Evolutionary conservation across 208 protist species (phyloP).

Genomic region (Crithidia fasciculata): DNA sequence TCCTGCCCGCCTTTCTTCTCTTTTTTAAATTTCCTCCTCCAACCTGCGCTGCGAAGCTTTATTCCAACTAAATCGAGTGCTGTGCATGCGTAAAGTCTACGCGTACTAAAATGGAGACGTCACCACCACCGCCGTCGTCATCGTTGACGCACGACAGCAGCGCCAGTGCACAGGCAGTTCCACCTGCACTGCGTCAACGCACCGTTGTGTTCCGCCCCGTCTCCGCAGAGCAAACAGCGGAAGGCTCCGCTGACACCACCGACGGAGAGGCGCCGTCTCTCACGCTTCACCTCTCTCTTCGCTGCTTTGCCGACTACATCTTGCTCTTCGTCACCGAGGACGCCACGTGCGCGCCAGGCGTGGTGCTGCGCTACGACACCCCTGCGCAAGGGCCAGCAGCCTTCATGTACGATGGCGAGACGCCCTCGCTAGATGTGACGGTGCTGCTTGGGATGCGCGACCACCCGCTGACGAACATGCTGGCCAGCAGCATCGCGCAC

Average conservation of each 20-base stretch:
- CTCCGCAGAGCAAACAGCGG: not conserved
- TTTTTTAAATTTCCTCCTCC: slow-evolving; percentile 9
- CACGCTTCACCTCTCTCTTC: slow-evolving; percentile 62
- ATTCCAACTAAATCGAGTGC: not conserved
- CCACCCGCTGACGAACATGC: slow-evolving; percentile 77
- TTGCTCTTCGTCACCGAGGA: slow-evolving; percentile 80
- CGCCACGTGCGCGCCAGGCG: slow-evolving; percentile 63
- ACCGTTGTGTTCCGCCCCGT: slow-evolving; percentile 21
- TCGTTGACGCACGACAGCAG: not conserved
- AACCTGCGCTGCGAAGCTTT: not conserved
- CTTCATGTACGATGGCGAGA: slow-evolving; percentile 44
- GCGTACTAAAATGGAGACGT: too few species aligned
- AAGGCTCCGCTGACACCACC: too few species aligned
- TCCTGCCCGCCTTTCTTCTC: slow-evolving; percentile 5
- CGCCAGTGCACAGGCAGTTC: slow-evolving; percentile 20
- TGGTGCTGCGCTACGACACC: slow-evolving; percentile 63
- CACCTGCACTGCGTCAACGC: slow-evolving; percentile 27
- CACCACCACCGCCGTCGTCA: too few species aligned
- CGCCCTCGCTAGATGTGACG: slow-evolving; percentile 49
- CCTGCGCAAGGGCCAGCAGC: slow-evolving; percentile 15
- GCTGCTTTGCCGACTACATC: slow-evolving; percentile 70
- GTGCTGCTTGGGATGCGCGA: slow-evolving; percentile 81
- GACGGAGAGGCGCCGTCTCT: not conserved
- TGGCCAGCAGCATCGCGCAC: slow-evolving; percentile 61
- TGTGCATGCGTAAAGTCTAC: too few species aligned